Percentiles rank a stretch among this genome's conserved stretches.
Evolutionary conservation across 2,329 filamentous ascomycete species (phyloP).

Genomic region (Colletotrichum sp.): DNA sequence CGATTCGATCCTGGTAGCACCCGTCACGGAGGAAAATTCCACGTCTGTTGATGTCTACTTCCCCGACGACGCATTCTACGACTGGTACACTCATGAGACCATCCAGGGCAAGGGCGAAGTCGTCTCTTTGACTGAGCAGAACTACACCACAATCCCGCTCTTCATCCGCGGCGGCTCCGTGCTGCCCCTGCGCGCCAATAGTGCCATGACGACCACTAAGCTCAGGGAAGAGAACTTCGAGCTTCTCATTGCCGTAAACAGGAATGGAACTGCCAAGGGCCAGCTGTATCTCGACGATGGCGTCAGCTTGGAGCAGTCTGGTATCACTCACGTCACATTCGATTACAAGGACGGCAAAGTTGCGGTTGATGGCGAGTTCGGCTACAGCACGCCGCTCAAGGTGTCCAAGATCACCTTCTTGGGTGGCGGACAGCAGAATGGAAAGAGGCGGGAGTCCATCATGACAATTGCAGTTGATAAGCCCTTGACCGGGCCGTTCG

Average conservation of each 20-base stretch:
- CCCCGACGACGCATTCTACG: conserved; percentile 56
- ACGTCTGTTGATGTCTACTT: conserved; percentile 53
- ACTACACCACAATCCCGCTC: conserved; percentile 64
- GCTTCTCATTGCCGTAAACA: conserved; percentile 70
- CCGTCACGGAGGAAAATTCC: conserved; percentile 49
- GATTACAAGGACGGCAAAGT: conserved; percentile 60
- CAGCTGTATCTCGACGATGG: conserved; percentile 82
- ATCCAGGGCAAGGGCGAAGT: conserved; percentile 19
- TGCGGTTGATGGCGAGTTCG: conserved; percentile 57
- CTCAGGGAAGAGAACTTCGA: conserved; percentile 72
- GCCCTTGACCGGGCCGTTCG: conserved; percentile 24
- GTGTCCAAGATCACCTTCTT: conserved; percentile 58
- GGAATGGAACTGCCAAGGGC: conserved; percentile 67
- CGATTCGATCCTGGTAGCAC: conserved; percentile 51
- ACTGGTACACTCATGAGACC: conserved; percentile 52
- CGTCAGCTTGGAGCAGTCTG: conserved; percentile 62
- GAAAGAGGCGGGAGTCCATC: neutral
- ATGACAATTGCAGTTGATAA: conserved; percentile 26
- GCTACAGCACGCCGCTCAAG: conserved; percentile 47
- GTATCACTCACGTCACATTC: conserved; percentile 65
- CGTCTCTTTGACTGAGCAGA: conserved; percentile 34
- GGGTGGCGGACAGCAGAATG: neutral
- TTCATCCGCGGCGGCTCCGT: conserved; percentile 71
- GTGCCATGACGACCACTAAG: conserved; percentile 67
- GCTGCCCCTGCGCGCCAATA: conserved; percentile 61